These are phyloP conservation scores for Ustilago trichophora DNA, from an alignment of 1,284 basidiomycete species.

Conservation along the genomic window DNA sequence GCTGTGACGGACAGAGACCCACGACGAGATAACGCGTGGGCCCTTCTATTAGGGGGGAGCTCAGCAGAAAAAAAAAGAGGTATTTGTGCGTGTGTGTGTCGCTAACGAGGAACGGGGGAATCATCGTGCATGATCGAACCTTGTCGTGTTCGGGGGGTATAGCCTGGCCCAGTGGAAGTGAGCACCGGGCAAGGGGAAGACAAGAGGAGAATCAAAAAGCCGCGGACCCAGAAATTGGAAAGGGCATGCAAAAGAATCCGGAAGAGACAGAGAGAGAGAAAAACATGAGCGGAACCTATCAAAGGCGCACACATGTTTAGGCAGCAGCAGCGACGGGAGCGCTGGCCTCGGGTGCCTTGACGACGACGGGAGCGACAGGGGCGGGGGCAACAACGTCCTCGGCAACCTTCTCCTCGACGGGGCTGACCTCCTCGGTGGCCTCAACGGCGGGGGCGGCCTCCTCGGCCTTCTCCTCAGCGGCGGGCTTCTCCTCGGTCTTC, in stretches of 20 bases:
- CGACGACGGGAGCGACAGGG: conserved; percentile 19
- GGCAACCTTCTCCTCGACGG: conserved; percentile 43
- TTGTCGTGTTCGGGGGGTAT: conserved; percentile 49
- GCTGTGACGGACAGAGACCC: no score
- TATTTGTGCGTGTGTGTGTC: conserved; percentile 13
- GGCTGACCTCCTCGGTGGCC: conserved; percentile 19
- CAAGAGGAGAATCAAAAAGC: conserved; percentile 35
- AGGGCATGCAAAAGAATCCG: conserved; percentile 44
- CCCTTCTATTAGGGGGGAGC: conserved; percentile 25
- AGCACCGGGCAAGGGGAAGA: conserved; percentile 20
- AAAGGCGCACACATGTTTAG: conserved; percentile 6
- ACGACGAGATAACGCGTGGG: not conserved
- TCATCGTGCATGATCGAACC: conserved; percentile 48
- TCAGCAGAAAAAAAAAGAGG: conserved; percentile 9
- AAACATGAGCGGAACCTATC: not conserved
- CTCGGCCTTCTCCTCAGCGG: conserved; percentile 33
- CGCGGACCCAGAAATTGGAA: conserved; percentile 19
- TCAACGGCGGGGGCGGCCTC: conserved; percentile 9
- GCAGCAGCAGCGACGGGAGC: conserved; percentile 46
- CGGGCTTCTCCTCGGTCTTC: conserved; percentile 42
- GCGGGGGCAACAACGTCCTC: conserved; percentile 28
- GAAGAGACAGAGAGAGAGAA: conserved; percentile 1
- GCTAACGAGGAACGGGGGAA: conserved; percentile 29
- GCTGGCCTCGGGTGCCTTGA: conserved; percentile 40
- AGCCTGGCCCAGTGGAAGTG: conserved; percentile 18